These are phyloP conservation scores for Trichoderma lentiforme DNA, from an alignment of 2,329 filamentous ascomycete species.

Conservation along the genomic window DNA sequence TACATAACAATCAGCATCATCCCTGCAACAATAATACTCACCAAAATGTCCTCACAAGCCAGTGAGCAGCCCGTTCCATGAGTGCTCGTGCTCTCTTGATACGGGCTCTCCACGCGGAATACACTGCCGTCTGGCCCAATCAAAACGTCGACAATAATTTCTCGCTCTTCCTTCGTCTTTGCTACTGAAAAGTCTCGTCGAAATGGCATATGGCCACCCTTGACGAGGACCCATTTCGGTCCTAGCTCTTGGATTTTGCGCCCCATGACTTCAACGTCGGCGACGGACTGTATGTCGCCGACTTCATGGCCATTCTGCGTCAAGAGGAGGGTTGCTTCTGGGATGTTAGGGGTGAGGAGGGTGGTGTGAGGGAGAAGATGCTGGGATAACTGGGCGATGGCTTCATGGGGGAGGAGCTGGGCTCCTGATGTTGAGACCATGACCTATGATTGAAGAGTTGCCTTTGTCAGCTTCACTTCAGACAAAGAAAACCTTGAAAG, in stretches of 20 bases:
- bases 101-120: slow-evolving; percentile 65
- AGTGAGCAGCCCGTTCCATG: slow-evolving; percentile 95
- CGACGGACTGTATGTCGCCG: slow-evolving; percentile 49
- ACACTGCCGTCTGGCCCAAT: slow-evolving; percentile 56
- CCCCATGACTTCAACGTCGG: slow-evolving; percentile 68
- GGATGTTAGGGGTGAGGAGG: slow-evolving; percentile 73
- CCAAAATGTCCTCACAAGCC: slow-evolving; percentile 60
- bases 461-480: background rate
- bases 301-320: slow-evolving; percentile 44
- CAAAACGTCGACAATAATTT: slow-evolving; percentile 74
- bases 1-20: slow-evolving; percentile 26
- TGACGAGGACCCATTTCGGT: slow-evolving; percentile 77
- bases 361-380: slow-evolving; percentile 64
- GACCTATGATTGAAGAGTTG: slow-evolving; percentile 53
- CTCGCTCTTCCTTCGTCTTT: slow-evolving; percentile 53
- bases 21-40: too few species aligned
- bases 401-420: slow-evolving; percentile 61
- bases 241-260: slow-evolving; percentile 64
- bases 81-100: slow-evolving; percentile 72
- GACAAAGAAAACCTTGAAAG: background rate
- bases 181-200: slow-evolving; percentile 60
- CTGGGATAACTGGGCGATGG: slow-evolving; percentile 58
- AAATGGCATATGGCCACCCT: slow-evolving; percentile 87
- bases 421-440: slow-evolving; percentile 87
- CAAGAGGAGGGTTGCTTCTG: slow-evolving; percentile 67